These are phyloP conservation scores for Pseudozyma thailandica DNA, from an alignment of 1,284 basidiomycete species.

Conservation along the genomic window DNA sequence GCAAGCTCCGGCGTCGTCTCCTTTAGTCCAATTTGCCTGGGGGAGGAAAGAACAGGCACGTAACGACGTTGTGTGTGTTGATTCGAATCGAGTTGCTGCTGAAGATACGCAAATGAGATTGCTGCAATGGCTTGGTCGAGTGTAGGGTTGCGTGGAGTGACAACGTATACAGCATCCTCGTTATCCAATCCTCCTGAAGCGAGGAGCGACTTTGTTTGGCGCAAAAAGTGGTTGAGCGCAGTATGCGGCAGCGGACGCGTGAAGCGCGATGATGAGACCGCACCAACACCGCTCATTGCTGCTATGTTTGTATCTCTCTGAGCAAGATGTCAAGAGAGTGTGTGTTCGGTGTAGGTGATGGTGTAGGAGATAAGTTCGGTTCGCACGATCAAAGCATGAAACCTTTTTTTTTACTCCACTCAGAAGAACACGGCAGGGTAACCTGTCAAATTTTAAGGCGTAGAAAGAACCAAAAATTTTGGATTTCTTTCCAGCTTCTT, in stretches of 20 bases:
- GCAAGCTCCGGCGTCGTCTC: constrained; percentile 17
- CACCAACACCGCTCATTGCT: constrained; percentile 28
- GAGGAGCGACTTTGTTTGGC: constrained; percentile 36
- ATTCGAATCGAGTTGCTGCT: constrained; percentile 21
- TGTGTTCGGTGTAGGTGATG: background rate
- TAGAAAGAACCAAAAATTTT: constrained; percentile 5
- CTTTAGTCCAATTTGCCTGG: constrained; percentile 6
- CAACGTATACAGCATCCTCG: constrained; percentile 45
- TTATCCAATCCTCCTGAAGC: constrained; percentile 40
- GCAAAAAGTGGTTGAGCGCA: constrained; percentile 44
- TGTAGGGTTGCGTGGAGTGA: constrained; percentile 21
- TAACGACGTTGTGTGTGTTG: constrained; percentile 34
- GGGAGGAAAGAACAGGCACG: constrained; percentile 30
- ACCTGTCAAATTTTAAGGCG: no score
- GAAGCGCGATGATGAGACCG: constrained; percentile 27
- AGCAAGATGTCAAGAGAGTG: background rate
- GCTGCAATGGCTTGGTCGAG: constrained; percentile 41
- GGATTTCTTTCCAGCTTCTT: constrained; percentile 6
- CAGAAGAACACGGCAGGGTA: no score
- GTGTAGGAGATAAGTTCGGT: no score
- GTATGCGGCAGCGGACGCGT: constrained; percentile 38
- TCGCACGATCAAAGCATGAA: background rate
- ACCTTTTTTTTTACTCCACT: constrained; percentile 12
- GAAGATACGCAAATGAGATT: constrained; percentile 27
- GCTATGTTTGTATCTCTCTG: no score